Conservation (phyloP, 768 basidiomycete species). For the Boletus rex-veris region DNA sequence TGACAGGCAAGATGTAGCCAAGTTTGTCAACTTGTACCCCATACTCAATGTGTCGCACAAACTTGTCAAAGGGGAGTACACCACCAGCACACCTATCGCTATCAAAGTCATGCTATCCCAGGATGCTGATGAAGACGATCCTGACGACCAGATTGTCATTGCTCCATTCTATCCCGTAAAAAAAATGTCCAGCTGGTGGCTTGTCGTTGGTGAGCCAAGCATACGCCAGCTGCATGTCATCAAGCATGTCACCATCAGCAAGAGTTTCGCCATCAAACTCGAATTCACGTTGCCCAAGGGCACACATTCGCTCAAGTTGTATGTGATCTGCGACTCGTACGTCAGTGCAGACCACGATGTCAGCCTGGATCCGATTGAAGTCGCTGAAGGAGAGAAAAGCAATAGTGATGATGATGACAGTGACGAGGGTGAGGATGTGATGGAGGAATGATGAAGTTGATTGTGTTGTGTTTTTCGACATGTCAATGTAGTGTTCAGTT, state of each 20-base stretch:
- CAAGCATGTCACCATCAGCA: constrained; percentile 80
- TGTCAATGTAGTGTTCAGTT: background rate
- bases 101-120: too few species aligned
- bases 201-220: constrained; percentile 83
- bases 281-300: constrained; percentile 89
- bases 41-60: too few species aligned
- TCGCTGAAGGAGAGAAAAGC: constrained; percentile 87
- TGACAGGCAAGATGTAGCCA: constrained; percentile 86
- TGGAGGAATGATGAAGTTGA: constrained; percentile 41
- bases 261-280: constrained; percentile 75
- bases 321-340: constrained; percentile 91
- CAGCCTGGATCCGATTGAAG: constrained; percentile 74
- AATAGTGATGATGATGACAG: constrained; percentile 62
- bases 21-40: too few species aligned
- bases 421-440: constrained; percentile 52
- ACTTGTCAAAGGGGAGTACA: too few species aligned
- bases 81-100: too few species aligned
- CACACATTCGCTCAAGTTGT: constrained; percentile 75
- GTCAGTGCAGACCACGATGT: constrained; percentile 92
- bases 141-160: too few species aligned
- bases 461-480: background rate
- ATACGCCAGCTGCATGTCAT: constrained; percentile 76
- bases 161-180: too few species aligned
- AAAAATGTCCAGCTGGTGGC: constrained; percentile 5
- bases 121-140: too few species aligned